Evolutionary conservation across 208 protist species (phyloP), one percentile per base, ranked within the genome.

Genomic region (Wallacemonas sp.): DNA sequence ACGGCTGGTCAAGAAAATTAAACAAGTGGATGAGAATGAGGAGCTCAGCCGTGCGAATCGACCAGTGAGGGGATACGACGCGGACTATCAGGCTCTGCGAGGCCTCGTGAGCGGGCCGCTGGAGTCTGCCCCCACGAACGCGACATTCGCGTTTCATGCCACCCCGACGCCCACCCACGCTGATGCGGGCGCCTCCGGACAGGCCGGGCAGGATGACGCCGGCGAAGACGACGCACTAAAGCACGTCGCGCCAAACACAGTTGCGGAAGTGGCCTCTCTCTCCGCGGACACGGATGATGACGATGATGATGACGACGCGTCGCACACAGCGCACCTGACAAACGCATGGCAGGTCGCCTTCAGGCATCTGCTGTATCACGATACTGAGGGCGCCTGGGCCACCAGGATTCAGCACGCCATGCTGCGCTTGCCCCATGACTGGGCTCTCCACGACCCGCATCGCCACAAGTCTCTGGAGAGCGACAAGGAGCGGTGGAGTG

Each of bases 301-400:
- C 17, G 39, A 46, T 3, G 32, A 13, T 26, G 38, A 54, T 8
- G 59, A 33, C 17, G 39, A 46, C 2, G 32, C 6, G 15, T 24
- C 54, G 4, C 19, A 42, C 29, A 57, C 50, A 13, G 50, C 50
- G 15, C 26, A 57, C 50, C 21, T 57, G 50, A 57, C 50, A 13
- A 66, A 64, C 58, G 15, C 0, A 15, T 76, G 70, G 70, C 53
- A 54, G 54, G 12, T 36, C 24, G 34, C 57, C 5, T 76, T 76
- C 33, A 27, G 59, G 5, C 37, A 48, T 9, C 19, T 76, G 19
- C 12, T 76, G 29, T 55, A 21, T 22, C 32, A 41, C 50, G 53
- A 67, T 19, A 0, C 13, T 13, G 34, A 57, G 24, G 15, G 57
- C 1, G 30, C 36, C 30, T 38, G 37, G 36, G 70, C 50, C 33